Evolutionary conservation across 108 stramenopile species (phyloP).

Genomic region (Pseudonitzschia multiseries): DNA sequence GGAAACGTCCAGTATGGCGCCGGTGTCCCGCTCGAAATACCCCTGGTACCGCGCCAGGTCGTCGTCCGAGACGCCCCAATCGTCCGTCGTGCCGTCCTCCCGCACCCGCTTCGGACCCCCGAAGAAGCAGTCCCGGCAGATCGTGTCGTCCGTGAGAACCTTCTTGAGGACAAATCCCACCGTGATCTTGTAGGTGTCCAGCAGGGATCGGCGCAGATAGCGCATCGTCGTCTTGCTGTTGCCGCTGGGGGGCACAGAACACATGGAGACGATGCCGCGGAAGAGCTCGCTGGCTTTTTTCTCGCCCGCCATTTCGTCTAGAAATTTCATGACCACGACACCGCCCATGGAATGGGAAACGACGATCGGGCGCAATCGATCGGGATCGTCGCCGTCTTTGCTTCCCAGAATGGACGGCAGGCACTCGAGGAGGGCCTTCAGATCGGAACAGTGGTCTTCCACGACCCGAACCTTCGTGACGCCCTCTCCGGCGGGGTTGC

Average conservation of each 20-base stretch:
- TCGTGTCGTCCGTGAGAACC: slow-evolving; percentile 24
- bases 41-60: slow-evolving; percentile 52
- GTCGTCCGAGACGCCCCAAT: slow-evolving; percentile 60
- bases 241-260: slow-evolving; percentile 83
- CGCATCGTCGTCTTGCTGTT: slow-evolving; percentile 75
- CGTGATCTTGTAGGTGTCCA: slow-evolving; percentile 56
- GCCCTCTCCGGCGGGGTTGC: slow-evolving; percentile 63
- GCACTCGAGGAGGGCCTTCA: slow-evolving; percentile 37
- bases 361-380: slow-evolving; percentile 32
- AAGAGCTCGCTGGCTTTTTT: slow-evolving; percentile 20
- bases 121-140: slow-evolving; percentile 69
- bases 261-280: slow-evolving; percentile 64
- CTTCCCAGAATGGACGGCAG: slow-evolving; percentile 15
- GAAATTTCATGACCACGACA: slow-evolving; percentile 55
- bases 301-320: slow-evolving; percentile 29
- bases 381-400: not conserved
- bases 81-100: slow-evolving; percentile 34
- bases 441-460: slow-evolving; percentile 52
- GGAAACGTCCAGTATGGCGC: slow-evolving; percentile 56
- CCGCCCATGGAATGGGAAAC: slow-evolving; percentile 67
- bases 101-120: slow-evolving; percentile 32
- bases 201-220: slow-evolving; percentile 45
- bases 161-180: slow-evolving; percentile 66
- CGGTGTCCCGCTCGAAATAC: slow-evolving; percentile 54
- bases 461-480: slow-evolving; percentile 62